phyloP scores from a whole-genome alignment of 352 stramenopile genomes.

The Globisporangium sylvaticum region DNA sequence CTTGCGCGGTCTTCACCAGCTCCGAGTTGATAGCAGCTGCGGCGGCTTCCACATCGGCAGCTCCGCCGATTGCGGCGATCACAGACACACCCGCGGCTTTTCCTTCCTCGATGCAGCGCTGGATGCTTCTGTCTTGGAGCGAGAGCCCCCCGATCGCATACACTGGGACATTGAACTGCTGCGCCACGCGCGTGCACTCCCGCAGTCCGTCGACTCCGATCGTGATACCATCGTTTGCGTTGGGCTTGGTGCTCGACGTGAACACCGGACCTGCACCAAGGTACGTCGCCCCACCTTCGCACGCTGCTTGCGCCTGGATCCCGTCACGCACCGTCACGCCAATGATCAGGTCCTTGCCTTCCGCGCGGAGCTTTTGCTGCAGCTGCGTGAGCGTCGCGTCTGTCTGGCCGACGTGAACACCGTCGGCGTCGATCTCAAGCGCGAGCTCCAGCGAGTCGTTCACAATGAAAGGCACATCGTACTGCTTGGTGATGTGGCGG shows the following conservation, averaged over 20 bases:
- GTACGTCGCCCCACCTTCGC: slow-evolving; percentile 41
- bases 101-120: slow-evolving; percentile 36
- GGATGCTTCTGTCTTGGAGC: slow-evolving; percentile 30
- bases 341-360: slow-evolving; percentile 35
- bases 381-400: slow-evolving; percentile 25
- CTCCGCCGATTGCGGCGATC: slow-evolving; percentile 43
- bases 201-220: slow-evolving; percentile 40
- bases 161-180: slow-evolving; percentile 33
- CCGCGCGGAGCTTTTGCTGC: slow-evolving; percentile 14
- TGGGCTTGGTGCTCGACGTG: slow-evolving; percentile 44
- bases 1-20: slow-evolving; percentile 16
- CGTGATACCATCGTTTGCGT: slow-evolving; percentile 46
- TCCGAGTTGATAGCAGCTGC: slow-evolving; percentile 22
- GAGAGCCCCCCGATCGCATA: slow-evolving; percentile 50
- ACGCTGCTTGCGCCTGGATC: slow-evolving; percentile 34
- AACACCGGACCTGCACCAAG: slow-evolving; percentile 52
- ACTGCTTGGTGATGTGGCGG: slow-evolving; percentile 28
- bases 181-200: slow-evolving; percentile 20
- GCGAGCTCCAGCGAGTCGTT: slow-evolving; percentile 53
- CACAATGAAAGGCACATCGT: slow-evolving; percentile 47
- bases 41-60: slow-evolving; percentile 25
- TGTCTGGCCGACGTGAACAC: slow-evolving; percentile 51
- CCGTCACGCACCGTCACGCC: slow-evolving; percentile 51
- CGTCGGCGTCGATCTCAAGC: slow-evolving; percentile 40
- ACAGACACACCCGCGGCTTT: slow-evolving; percentile 40